Percentiles rank a stretch among this genome's conserved stretches.
Conservation (phyloP, 257 asterid genomes). For the Nicotiana tabacum region DNA sequence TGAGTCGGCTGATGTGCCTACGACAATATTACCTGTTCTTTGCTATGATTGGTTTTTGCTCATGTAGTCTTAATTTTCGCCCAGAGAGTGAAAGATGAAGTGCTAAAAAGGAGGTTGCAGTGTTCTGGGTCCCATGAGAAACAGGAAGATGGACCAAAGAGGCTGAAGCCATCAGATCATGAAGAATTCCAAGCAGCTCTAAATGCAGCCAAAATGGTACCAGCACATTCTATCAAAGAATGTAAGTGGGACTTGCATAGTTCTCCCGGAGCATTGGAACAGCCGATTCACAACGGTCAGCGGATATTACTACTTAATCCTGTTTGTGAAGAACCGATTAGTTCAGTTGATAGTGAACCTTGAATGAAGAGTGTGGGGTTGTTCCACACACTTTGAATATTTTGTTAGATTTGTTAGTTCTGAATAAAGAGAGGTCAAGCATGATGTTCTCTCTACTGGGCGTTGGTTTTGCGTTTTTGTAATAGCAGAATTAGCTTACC, state of each 20-base stretch:
- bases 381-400: neutral
- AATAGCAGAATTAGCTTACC: neutral
- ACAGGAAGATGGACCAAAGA: constrained; percentile 28
- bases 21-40: neutral
- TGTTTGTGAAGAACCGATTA: constrained; percentile 43
- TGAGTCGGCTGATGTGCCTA: neutral
- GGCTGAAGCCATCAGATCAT: constrained; percentile 47
- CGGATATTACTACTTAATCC: constrained; percentile 23
- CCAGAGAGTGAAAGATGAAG: constrained; percentile 69
- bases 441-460: neutral
- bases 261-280: constrained; percentile 26
- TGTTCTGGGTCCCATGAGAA: constrained; percentile 16
- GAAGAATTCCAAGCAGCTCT: constrained; percentile 54
- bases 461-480: neutral
- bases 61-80: neutral
- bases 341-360: constrained; percentile 24
- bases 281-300: constrained; percentile 23
- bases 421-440: constrained; percentile 7
- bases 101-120: constrained; percentile 40
- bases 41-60: neutral
- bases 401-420: neutral
- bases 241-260: constrained; percentile 31
- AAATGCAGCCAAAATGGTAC: constrained; percentile 31
- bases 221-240: constrained; percentile 29
- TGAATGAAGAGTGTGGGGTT: constrained; percentile 6